These are phyloP conservation scores for Amaranthus tricolor DNA, from an alignment of 179 eudicot species.

Conservation along the genomic window DNA sequence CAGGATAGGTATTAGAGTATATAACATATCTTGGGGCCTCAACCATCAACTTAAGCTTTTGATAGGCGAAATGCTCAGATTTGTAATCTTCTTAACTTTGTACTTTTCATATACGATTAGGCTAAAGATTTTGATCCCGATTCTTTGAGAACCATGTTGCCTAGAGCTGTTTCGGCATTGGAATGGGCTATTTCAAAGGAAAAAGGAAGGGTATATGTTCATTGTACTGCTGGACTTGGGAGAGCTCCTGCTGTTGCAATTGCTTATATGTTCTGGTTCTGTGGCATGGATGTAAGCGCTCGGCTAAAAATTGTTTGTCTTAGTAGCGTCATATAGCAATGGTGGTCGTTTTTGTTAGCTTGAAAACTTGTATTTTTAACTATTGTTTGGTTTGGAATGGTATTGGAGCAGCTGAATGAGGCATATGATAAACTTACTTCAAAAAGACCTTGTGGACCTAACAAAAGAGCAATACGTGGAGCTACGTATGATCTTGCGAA, in stretches of 20 bases:
- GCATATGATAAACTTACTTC: slow-evolving; percentile 66
- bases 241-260: slow-evolving; percentile 93
- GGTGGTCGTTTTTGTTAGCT: not conserved
- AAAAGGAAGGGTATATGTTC: slow-evolving; percentile 81
- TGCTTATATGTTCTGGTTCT: slow-evolving; percentile 94
- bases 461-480: slow-evolving; percentile 71
- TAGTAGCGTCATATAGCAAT: not conserved
- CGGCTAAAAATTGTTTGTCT: not conserved
- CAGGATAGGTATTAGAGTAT: not conserved
- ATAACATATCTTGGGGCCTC: too few species aligned
- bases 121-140: slow-evolving; percentile 92
- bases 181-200: slow-evolving; percentile 87
- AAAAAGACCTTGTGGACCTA: slow-evolving; percentile 92
- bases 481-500: slow-evolving; percentile 96
- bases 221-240: slow-evolving; percentile 95
- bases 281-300: slow-evolving; percentile 70
- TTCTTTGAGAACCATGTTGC: slow-evolving; percentile 70
- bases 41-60: too few species aligned
- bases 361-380: not conserved
- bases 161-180: slow-evolving; percentile 79
- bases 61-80: not conserved
- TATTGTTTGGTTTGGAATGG: slow-evolving; percentile 2
- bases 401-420: slow-evolving; percentile 49
- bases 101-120: slow-evolving; percentile 30
- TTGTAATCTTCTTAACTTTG: not conserved